Percentiles rank a stretch among this genome's conserved stretches.
Evolutionary conservation across 139 green algal species (phyloP).

Genomic region (Klebsormidium nitens): DNA sequence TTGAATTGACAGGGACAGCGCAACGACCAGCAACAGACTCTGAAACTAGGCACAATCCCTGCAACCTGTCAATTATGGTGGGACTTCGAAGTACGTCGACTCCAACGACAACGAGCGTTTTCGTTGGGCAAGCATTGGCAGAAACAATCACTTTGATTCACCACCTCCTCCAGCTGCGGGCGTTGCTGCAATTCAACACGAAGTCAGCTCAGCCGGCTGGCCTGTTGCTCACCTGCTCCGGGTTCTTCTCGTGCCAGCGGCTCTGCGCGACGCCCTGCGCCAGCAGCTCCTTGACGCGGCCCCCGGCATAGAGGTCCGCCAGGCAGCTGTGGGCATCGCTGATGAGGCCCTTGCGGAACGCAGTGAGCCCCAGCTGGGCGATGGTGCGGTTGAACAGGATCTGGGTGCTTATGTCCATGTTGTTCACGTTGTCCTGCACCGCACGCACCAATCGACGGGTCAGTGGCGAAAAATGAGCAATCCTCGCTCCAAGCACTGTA

Average conservation of each 20-base stretch:
- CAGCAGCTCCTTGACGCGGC: constrained; percentile 94
- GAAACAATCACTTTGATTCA: no score
- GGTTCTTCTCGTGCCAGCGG: constrained; percentile 47
- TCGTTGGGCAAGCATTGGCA: no score
- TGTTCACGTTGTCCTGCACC: constrained; percentile 47
- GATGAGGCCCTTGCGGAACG: constrained; percentile 85
- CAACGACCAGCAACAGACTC: no score
- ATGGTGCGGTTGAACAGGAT: constrained; percentile 97
- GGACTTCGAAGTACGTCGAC: no score
- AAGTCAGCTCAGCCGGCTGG: no score
- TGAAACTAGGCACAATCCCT: no score
- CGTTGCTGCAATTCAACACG: no score
- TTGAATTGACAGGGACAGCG: no score
- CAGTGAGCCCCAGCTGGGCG: constrained; percentile 89
- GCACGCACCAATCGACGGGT: neutral
- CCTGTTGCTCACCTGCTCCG: constrained; percentile 38
- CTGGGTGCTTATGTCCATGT: constrained; percentile 92
- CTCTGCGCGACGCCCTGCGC: constrained; percentile 65
- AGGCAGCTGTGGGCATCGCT: constrained; percentile 84
- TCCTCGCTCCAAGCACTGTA: no score
- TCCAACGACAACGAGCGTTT: no score
- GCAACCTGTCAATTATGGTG: no score
- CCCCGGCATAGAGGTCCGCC: constrained; percentile 84
- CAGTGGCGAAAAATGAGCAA: neutral
- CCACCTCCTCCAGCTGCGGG: no score